Percentiles rank a stretch among this genome's conserved stretches.
These are phyloP conservation scores for Blastobotrys serpentis DNA, from an alignment of 1,139 yeast genomes.

Conservation along the genomic window DNA sequence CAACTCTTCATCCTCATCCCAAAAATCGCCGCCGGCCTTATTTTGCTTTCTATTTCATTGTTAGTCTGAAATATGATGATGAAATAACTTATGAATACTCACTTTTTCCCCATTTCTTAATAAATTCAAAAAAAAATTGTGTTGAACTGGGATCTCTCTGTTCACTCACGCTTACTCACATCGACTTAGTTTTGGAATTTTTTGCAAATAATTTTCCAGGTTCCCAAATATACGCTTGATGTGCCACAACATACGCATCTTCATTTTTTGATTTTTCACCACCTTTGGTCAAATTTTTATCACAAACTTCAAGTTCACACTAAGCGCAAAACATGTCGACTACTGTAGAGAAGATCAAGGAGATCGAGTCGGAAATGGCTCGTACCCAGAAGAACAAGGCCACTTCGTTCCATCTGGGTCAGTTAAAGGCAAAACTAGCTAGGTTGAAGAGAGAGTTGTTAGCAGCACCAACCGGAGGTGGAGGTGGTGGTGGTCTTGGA, in stretches of 20 bases:
- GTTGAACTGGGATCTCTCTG: not conserved
- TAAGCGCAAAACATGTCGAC: conserved; percentile 62
- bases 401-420: conserved; percentile 94
- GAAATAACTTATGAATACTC: conserved; percentile 14
- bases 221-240: conserved; percentile 1
- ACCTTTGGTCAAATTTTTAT: not conserved
- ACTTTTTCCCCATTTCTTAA: conserved; percentile 40
- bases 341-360: conserved; percentile 65
- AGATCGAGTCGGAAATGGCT: conserved; percentile 92
- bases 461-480: conserved; percentile 72
- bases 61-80: too few relatives aligned
- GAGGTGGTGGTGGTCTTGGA: conserved; percentile 86
- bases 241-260: not conserved
- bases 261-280: not conserved
- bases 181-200: too few relatives aligned
- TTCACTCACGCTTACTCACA: not conserved
- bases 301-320: too few relatives aligned
- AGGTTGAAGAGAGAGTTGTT: conserved; percentile 88
- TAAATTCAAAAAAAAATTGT: conserved; percentile 6
- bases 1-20: conserved; percentile 79
- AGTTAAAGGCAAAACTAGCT: conserved; percentile 92
- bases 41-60: conserved; percentile 44
- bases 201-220: conserved; percentile 5
- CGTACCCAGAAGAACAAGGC: conserved; percentile 94
- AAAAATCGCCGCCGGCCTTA: conserved; percentile 65